Evolutionary conservation across 768 basidiomycete genomes (phyloP).

Genomic region (Lentinula sp.): DNA sequence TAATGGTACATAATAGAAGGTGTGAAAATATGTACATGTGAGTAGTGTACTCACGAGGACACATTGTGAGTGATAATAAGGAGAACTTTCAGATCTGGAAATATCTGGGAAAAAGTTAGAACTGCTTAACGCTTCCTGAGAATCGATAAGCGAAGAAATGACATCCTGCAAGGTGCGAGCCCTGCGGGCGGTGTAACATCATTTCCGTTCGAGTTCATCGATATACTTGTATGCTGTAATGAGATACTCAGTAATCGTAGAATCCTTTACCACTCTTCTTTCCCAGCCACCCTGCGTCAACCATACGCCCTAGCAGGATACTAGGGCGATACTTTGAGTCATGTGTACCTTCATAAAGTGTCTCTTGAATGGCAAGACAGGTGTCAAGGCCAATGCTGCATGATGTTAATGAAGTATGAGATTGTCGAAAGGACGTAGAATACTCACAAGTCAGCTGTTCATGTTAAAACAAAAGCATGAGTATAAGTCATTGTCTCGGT

Average conservation of each 20-base stretch:
- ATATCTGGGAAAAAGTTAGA: too few species aligned
- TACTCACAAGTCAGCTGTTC: constrained; percentile 51
- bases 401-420: background rate
- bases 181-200: too few species aligned
- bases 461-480: background rate
- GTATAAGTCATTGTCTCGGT: background rate
- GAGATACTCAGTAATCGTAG: constrained; percentile 61
- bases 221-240: too few species aligned
- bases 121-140: too few species aligned
- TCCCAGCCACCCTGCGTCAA: constrained; percentile 92
- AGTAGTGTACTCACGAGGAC: too few species aligned
- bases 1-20: too few species aligned
- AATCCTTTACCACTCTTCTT: constrained; percentile 93
- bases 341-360: constrained; percentile 80
- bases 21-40: too few species aligned
- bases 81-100: too few species aligned
- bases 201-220: too few species aligned
- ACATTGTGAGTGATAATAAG: too few species aligned
- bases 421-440: background rate
- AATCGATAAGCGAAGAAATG: too few species aligned
- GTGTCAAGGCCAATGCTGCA: constrained; percentile 94
- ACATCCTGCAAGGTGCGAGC: too few species aligned
- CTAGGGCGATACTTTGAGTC: constrained; percentile 96
- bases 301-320: constrained; percentile 89
- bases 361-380: constrained; percentile 89